A percentile compares a stretch with the other conserved stretches of the same genome.
These are phyloP conservation scores for Myxozyma monticola DNA, from an alignment of 805 yeast genomes.

Conservation along the genomic window DNA sequence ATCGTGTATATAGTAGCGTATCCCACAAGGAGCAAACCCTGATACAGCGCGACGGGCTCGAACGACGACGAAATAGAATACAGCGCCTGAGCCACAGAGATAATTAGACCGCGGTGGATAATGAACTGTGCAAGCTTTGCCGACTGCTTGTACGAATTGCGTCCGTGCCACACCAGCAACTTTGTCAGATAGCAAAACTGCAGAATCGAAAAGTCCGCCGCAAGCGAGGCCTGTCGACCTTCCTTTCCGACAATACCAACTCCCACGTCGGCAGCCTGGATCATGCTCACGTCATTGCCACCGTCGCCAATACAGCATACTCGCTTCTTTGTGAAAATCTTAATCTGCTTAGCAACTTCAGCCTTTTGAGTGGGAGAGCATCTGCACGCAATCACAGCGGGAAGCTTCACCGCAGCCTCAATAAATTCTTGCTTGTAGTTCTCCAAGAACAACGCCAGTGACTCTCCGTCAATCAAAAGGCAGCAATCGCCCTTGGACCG, in stretches of 20 bases:
- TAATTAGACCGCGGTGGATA: conserved; percentile 91
- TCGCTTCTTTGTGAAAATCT: conserved; percentile 76
- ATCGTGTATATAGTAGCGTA: conserved; percentile 95
- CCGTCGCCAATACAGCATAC: conserved; percentile 99
- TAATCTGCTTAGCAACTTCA: conserved; percentile 81
- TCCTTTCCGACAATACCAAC: conserved; percentile 99
- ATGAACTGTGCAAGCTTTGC: conserved; percentile 95
- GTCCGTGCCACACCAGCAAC: conserved; percentile 92
- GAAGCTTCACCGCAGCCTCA: conserved; percentile 70
- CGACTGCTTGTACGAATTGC: conserved; percentile 93
- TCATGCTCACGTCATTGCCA: conserved; percentile 98
- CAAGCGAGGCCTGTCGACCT: conserved; percentile 94
- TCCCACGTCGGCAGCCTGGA: conserved; percentile 98
- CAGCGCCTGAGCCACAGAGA: conserved; percentile 93
- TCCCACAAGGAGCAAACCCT: conserved; percentile 98
- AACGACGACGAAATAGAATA: conserved; percentile 81
- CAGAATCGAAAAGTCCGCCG: conserved; percentile 93
- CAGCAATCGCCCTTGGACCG: conserved; percentile 65
- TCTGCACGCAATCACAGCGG: conserved; percentile 97
- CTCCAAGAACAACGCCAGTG: conserved; percentile 67
- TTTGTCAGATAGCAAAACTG: conserved; percentile 89
- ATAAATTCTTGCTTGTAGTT: conserved; percentile 72
- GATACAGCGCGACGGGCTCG: conserved; percentile 91
- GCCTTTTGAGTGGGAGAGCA: conserved; percentile 99
- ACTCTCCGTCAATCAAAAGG: conserved; percentile 90